A percentile compares a stretch with the other conserved stretches of the same genome.
phyloP scores from a whole-genome alignment of 2,329 filamentous ascomycete genomes.

The Botrytis porri region DNA sequence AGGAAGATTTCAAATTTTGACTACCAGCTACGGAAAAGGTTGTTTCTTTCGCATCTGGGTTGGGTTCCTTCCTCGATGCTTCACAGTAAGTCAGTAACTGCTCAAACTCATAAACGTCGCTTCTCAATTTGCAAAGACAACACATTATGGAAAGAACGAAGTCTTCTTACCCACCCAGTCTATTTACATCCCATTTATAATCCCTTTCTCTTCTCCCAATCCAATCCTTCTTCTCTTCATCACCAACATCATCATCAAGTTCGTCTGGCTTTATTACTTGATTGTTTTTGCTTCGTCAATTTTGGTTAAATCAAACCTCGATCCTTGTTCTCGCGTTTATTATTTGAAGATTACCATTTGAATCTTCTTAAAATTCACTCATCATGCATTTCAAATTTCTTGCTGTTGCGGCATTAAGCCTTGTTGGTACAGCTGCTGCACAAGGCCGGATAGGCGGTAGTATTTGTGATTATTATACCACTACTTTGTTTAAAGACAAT shows the following conservation, averaged over 20 bases:
- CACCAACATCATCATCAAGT: background rate
- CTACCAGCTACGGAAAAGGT: background rate
- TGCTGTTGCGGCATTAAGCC: slow-evolving; percentile 21
- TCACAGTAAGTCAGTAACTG: background rate
- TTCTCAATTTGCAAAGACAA: background rate
- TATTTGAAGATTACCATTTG: background rate
- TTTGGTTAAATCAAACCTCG: background rate
- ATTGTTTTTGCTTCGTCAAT: background rate
- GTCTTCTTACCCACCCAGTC: background rate
- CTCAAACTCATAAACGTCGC: background rate
- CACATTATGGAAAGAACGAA: background rate
- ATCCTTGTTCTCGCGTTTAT: background rate
- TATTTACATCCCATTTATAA: background rate
- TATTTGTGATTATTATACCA: slow-evolving; percentile 64
- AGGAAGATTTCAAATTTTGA: background rate
- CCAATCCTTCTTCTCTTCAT: background rate
- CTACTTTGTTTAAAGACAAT: slow-evolving; percentile 56
- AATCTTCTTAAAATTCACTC: background rate
- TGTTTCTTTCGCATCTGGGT: too few relatives aligned
- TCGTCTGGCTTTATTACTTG: background rate
- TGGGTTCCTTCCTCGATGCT: background rate
- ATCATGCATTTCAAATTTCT: slow-evolving; percentile 33
- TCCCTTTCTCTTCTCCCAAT: background rate
- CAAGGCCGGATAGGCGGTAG: slow-evolving; percentile 50
- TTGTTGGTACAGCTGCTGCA: slow-evolving; percentile 25